These are phyloP conservation scores for Claviceps maximensis DNA, from an alignment of 2,329 filamentous ascomycete species.

Conservation along the genomic window DNA sequence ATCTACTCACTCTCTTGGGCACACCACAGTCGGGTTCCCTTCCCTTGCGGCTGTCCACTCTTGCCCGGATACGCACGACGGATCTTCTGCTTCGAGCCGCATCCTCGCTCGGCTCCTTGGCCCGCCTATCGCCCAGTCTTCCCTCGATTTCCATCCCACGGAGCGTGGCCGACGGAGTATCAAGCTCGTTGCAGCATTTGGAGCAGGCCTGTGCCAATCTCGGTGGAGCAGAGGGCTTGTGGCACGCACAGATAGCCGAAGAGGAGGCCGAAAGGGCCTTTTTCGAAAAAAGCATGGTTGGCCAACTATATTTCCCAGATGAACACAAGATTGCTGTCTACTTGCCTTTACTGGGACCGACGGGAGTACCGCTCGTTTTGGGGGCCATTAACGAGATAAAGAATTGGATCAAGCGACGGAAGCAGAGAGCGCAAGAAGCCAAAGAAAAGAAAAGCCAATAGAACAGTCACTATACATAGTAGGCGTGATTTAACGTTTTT, in stretches of 20 bases:
- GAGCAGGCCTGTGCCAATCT: conserved; percentile 63
- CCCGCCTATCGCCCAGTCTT: conserved; percentile 69
- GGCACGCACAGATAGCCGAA: conserved; percentile 74
- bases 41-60: conserved; percentile 69
- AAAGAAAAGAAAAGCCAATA: conserved; percentile 26
- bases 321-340: conserved; percentile 98
- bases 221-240: conserved; percentile 51
- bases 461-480: conserved; percentile 12
- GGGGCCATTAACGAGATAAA: conserved; percentile 71
- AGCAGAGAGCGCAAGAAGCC: conserved; percentile 27
- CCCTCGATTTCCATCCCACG: conserved; percentile 84
- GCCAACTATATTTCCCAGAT: conserved; percentile 95
- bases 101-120: conserved; percentile 84
- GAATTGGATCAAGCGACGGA: conserved; percentile 38
- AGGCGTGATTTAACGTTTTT: no score
- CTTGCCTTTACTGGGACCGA: conserved; percentile 75
- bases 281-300: conserved; percentile 98
- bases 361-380: conserved; percentile 81
- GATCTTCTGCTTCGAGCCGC: conserved; percentile 80
- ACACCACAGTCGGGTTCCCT: conserved; percentile 73
- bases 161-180: conserved; percentile 74
- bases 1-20: conserved; percentile 77
- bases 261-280: conserved; percentile 85
- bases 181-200: conserved; percentile 65
- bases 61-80: conserved; percentile 74